Base-by-base conservation (phyloP, 2,329 filamentous ascomycete species). In the Dendrostoma leiphaemia region DNA sequence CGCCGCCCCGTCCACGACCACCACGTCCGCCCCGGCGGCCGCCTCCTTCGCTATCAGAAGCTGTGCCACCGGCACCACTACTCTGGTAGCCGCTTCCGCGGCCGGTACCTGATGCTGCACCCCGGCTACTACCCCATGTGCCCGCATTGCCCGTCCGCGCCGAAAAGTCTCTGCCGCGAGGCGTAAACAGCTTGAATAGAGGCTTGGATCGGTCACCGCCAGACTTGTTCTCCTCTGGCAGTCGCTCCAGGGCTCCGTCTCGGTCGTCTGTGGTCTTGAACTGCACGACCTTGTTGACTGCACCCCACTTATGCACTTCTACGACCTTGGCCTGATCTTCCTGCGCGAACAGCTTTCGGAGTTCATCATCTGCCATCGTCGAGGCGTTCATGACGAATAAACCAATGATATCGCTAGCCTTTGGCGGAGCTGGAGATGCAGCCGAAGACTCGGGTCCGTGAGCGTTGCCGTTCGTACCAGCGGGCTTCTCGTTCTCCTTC, bases 341-440 rank as follows among this genome's bases (percentile, higher is more conserved):
- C 12, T 94, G 86, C 1, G 84, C 78, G 67, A 99, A 93, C 23
- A 96, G 78, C 31, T 90, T 86, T 53, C 88, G 86, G 34, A 90
- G 88, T 57, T 92, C 89, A 29, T 96, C 90, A 61, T 93, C 90
- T 51, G 83, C 88, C 64, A 86, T 89, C 3, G 48, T 44, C 21
- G 48, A 43, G 21, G 92, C 85, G 65, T 92, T 92, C 74, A 89
- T 90, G 57, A 99, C 86, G 71, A 97, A 99, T 19, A 99, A 82
- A 46, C 90, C 93, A 64, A 91, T 87, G 62, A 88, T 90, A 19
- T 58, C 56, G 62, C 82, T 84, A 65, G 91, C 81, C 17, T 80
- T 73, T 41, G 77, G 66, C 26, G 80, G 74, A 6, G 81, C 80
- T 15, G 83, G 80, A 2, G 83, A 83, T n/a, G 79, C 71, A 3